Conservation (phyloP, 2,329 filamentous ascomycete genomes). For the Cladobotryum protrusum region DNA sequence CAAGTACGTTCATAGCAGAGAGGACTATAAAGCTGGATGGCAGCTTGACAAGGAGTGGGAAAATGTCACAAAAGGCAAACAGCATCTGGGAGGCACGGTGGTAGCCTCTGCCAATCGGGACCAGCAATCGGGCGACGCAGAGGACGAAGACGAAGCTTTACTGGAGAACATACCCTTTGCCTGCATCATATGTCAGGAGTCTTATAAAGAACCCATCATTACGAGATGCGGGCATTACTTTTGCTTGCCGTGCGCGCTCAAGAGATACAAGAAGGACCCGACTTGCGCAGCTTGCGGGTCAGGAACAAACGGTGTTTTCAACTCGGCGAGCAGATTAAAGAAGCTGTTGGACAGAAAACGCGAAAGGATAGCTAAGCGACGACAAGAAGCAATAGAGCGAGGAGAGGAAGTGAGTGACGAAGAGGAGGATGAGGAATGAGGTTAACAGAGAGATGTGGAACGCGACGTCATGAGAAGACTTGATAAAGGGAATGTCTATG, state of each 20-base stretch:
- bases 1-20: constrained; percentile 71
- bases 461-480: neutral
- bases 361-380: constrained; percentile 52
- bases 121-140: constrained; percentile 27
- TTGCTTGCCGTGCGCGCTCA: constrained; percentile 82
- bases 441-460: neutral
- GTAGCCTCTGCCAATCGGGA: constrained; percentile 53
- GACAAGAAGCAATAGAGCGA: constrained; percentile 45
- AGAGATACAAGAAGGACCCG: constrained; percentile 80
- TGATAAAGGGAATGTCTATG: neutral
- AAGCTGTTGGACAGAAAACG: constrained; percentile 71
- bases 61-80: constrained; percentile 66
- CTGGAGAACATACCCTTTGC: constrained; percentile 82
- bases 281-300: constrained; percentile 79
- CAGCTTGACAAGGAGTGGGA: constrained; percentile 95
- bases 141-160: constrained; percentile 59
- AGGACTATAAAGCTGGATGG: constrained; percentile 88
- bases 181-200: constrained; percentile 76
- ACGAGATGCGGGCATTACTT: constrained; percentile 96
- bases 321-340: constrained; percentile 74
- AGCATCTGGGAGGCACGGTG: constrained; percentile 53
- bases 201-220: constrained; percentile 73
- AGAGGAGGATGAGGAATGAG: constrained; percentile 24
- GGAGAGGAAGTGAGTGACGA: constrained; percentile 45
- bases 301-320: constrained; percentile 86